Base-by-base conservation (phyloP, 176 grass and related monocot genomes). In the Pharus latifolius region DNA sequence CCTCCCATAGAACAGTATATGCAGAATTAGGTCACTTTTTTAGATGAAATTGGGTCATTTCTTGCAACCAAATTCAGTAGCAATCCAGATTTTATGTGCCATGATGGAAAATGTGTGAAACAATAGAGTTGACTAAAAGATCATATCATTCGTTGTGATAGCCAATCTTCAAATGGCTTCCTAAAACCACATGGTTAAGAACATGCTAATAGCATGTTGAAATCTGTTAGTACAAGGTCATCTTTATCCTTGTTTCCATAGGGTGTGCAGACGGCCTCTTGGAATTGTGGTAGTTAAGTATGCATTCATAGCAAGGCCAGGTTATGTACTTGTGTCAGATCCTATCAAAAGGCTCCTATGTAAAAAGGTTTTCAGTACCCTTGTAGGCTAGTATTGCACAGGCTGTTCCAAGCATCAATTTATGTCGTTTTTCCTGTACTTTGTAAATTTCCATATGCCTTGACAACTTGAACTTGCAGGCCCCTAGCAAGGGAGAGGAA, bases 401-500 rank as follows among this genome's bases (percentile, higher is more conserved):
- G 10, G 55, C 42, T 49, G 49, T 13, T 23, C 0, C 0, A 2
- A 3, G 17, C 65, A 79, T 62, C 47, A 5, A 2, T 10, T 34
- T 18, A 34, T 46, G 22, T 2, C 52, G 16, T 33, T 60, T 14
- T 35, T 25, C 4, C 19, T 16, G 29, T 0, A 6, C 30, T 47
- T 32, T 28, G 8, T 40, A 3, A 8, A 20, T 5, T 60, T 44
- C 0, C 26, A 16, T 69, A 58, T 8, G 44, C 43, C 5, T 27
- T 24, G 48, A 14, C 26, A 2, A 46, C 18, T 37, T 64, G 20
- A 14, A 67, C 30, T 32, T 61, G 40, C 74, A 97, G 89, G 86
- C 89, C 8, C 83, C 88, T 0, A 75, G 83, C 18, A 64, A 63
- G 46, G 83, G 80, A 31, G 94, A 90, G 75, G 67, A 80, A 72